Conservation (phyloP, 2,329 filamentous ascomycete species). For the Neonectria faginata region DNA sequence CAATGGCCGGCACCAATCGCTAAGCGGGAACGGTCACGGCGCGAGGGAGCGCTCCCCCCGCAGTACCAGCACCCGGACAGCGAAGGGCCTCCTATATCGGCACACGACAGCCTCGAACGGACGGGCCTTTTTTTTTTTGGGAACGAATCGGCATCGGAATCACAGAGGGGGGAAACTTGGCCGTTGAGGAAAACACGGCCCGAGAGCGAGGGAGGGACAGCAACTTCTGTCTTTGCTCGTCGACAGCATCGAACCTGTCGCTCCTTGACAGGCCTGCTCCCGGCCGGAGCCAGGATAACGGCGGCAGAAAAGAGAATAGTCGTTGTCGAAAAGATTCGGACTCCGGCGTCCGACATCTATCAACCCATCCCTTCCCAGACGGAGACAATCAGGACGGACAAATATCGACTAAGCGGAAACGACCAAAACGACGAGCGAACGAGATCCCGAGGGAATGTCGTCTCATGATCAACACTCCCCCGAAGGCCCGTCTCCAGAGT, state of each 20-base stretch:
- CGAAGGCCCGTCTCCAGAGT: constrained; percentile 49
- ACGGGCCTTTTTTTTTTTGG: constrained; percentile 25
- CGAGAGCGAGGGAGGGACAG: constrained; percentile 20
- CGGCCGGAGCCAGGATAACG: constrained; percentile 24
- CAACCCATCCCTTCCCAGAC: neutral
- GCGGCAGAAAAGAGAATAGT: constrained; percentile 1
- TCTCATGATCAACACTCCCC: constrained; percentile 62
- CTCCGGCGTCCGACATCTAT: neutral
- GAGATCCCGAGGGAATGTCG: constrained; percentile 54
- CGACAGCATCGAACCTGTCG: constrained; percentile 26
- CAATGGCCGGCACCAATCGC: constrained; percentile 69
- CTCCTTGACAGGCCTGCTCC: constrained; percentile 22
- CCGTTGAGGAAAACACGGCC: constrained; percentile 11
- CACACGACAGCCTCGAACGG: constrained; percentile 29
- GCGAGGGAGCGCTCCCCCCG: constrained; percentile 70
- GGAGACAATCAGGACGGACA: neutral
- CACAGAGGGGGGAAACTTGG: constrained; percentile 17
- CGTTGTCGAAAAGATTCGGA: constrained; percentile 1
- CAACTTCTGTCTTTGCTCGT: constrained; percentile 22
- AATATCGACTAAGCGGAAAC: constrained; percentile 1
- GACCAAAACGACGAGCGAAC: constrained; percentile 23
- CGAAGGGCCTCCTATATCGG: constrained; percentile 41
- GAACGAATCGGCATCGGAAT: constrained; percentile 22
- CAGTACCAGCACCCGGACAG: constrained; percentile 60
- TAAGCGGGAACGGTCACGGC: constrained; percentile 68